A percentile compares a stretch with the other conserved stretches of the same genome.
Conservation (phyloP, 805 yeast species). For the Myxozyma lipomycoides region DNA sequence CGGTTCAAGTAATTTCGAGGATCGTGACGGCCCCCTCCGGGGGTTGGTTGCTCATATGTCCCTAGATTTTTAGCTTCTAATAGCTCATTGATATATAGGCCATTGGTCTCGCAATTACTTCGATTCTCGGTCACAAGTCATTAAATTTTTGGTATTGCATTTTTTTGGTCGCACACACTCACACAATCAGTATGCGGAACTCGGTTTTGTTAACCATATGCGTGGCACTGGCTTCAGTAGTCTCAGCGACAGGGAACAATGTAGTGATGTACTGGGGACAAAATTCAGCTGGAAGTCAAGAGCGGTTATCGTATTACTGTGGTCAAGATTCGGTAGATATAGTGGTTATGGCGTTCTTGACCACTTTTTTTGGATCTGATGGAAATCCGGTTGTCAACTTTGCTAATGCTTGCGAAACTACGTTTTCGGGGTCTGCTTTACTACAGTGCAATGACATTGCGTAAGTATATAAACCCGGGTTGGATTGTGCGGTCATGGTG, state of each 20-base stretch:
- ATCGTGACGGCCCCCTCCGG: no score
- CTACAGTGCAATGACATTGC: conserved; percentile 47
- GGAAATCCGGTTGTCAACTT: conserved; percentile 48
- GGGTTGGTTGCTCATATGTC: no score
- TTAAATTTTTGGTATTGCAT: no score
- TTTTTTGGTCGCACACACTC: no score
- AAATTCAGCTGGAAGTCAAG: conserved; percentile 57
- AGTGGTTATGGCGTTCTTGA: conserved; percentile 62
- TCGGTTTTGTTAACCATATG: background rate
- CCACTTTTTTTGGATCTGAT: conserved; percentile 47
- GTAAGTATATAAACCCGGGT: conserved; percentile 2
- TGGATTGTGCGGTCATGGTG: background rate
- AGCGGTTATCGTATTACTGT: conserved; percentile 54
- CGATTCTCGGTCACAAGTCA: no score
- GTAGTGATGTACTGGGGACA: conserved; percentile 88
- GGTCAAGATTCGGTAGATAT: conserved; percentile 59
- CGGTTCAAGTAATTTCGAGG: no score
- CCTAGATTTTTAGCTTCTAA: no score
- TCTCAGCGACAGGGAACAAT: conserved; percentile 45
- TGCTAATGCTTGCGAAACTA: conserved; percentile 47
- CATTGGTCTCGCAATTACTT: no score
- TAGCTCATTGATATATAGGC: no score
- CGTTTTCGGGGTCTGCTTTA: conserved; percentile 39
- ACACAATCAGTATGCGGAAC: no score
- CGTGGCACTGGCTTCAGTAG: background rate